These are phyloP conservation scores for Sporisorium graminicola DNA, from an alignment of 1,284 basidiomycete species.

Conservation along the genomic window DNA sequence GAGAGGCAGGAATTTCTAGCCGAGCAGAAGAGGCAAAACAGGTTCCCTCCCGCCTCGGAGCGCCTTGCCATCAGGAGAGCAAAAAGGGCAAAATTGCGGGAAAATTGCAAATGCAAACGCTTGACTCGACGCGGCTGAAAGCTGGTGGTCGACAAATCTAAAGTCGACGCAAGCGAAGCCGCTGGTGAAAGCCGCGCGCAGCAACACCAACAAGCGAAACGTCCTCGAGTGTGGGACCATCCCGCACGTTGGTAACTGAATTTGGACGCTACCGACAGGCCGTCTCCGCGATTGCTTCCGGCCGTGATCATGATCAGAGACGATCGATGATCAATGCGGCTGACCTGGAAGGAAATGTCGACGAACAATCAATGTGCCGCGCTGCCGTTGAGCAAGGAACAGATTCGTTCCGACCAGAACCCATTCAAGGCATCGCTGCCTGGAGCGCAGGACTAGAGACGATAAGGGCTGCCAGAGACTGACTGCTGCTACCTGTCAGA, in stretches of 20 bases:
- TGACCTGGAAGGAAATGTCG: no score
- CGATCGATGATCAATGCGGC: not conserved
- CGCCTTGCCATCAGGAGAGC: not conserved
- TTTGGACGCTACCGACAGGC: not conserved
- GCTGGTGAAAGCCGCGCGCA: constrained; percentile 8
- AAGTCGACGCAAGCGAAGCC: constrained; percentile 28
- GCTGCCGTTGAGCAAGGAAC: not conserved
- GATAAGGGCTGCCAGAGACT: not conserved
- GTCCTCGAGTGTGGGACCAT: not conserved
- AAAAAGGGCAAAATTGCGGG: constrained; percentile 4
- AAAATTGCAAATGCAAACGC: not conserved
- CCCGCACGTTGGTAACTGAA: not conserved
- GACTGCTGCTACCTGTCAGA: not conserved
- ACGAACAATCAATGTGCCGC: not conserved
- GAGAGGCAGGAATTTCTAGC: not conserved
- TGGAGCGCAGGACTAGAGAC: not conserved
- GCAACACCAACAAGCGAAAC: not conserved
- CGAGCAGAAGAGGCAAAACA: constrained; percentile 10
- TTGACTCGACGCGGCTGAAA: not conserved
- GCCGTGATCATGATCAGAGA: not conserved
- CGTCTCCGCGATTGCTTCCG: not conserved
- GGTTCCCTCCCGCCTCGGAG: constrained; percentile 8
- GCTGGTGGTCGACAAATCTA: constrained; percentile 17
- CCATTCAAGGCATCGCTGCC: not conserved
- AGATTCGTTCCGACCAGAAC: not conserved